Base-by-base conservation (phyloP, 495 filamentous ascomycete genomes). In the Trichoderma reesei region DNA sequence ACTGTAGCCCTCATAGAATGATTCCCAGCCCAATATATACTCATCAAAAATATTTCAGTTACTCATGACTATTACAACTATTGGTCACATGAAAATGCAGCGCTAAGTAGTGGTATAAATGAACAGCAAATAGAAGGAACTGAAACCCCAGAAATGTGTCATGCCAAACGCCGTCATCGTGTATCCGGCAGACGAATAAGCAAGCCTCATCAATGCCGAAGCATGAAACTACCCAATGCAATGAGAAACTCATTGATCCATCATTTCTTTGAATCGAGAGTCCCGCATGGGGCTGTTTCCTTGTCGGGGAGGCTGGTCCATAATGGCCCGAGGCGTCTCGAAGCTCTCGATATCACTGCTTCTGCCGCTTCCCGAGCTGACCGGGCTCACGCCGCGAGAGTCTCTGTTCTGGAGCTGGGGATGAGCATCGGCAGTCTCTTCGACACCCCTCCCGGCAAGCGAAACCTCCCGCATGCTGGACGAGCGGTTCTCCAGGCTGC, bases 401-500 rank as follows among this genome's bases (percentile, higher is more conserved):
- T 54, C 33, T 54, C 16, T 62, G 41, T 18, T 31, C 31, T 36
- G 36, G 46, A 36, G 3, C 63, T 38, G 18, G 39, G 64, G 34
- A 62, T 13, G 34, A 41, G 31, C 36, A 8, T 36, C 31, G 9
- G 14, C 9, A 16, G 41, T 11, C 20, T 56, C 41, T 16, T 56
- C 62, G 39, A 51, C 20, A 44, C 9, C 16, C 59, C 26, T 31
- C 51, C 65, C 78, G 6, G 80, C 82, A 72, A 83, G 68, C 11
- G 81, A 80, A 1, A 83, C 80, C 60, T 83, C 80, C 31, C 77
- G 79, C 63, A 79, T 72, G 62, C 76, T 79, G 7, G 73, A 71
- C 33, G 68, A 70, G 26, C 69, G 70, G 26, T 68, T 69, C 26
- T 75, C 73, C 3, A 76, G 46, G 42, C 75, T 71, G 62, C 68